phyloP scores from a whole-genome alignment of 768 basidiomycete genomes.

The Lyophyllum decastes region DNA sequence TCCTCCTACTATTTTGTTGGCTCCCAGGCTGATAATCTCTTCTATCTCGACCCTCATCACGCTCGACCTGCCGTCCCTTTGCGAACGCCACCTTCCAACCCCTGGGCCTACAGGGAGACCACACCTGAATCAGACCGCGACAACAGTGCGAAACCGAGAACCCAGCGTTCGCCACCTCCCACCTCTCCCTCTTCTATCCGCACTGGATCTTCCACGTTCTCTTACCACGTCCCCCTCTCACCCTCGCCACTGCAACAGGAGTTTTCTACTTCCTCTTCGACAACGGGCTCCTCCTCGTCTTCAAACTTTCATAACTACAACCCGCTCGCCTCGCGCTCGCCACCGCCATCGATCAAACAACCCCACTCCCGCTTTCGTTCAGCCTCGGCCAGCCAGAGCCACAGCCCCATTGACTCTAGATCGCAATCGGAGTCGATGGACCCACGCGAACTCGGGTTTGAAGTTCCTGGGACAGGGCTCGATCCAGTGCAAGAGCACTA shows the following conservation, averaged over 20 bases:
- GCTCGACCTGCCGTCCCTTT: conserved; percentile 77
- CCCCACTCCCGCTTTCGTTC: conserved; percentile 19
- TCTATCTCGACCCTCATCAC: conserved; percentile 83
- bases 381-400: conserved; percentile 25
- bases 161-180: conserved; percentile 24
- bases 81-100: conserved; percentile 38
- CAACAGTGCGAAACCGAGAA: conserved; percentile 4
- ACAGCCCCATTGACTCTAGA: conserved; percentile 11
- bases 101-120: conserved; percentile 8
- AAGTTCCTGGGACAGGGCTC: conserved; percentile 19
- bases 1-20: conserved; percentile 98
- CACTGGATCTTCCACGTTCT: conserved; percentile 53
- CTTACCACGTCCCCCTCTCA: conserved; percentile 56
- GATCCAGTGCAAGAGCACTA: conserved; percentile 63
- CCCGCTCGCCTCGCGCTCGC: conserved; percentile 15
- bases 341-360: conserved; percentile 21
- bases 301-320: conserved; percentile 6
- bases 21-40: conserved; percentile 83
- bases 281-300: conserved; percentile 27
- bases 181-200: conserved; percentile 54
- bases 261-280: conserved; percentile 38
- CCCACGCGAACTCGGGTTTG: conserved; percentile 16
- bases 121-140: conserved; percentile 24
- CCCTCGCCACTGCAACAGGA: conserved; percentile 71
- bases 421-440: conserved; percentile 21